These are phyloP conservation scores for Dactylellina cionopaga DNA, from an alignment of 2,329 filamentous ascomycete species.

Conservation along the genomic window DNA sequence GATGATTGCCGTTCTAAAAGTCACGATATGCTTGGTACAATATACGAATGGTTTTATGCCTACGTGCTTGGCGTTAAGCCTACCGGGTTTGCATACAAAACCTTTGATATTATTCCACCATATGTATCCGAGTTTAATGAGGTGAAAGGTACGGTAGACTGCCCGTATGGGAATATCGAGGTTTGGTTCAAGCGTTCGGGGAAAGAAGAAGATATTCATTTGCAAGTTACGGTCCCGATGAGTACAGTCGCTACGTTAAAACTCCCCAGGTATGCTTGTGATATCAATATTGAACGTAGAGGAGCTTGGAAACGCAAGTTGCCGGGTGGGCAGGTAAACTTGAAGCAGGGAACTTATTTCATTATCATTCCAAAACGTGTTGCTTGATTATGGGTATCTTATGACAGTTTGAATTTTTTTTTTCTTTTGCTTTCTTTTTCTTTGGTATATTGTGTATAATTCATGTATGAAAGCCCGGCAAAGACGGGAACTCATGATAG, in stretches of 20 bases:
- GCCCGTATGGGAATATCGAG: conserved; percentile 61
- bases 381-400: neutral
- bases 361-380: neutral
- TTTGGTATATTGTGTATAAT: neutral
- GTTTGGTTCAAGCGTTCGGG: conserved; percentile 54
- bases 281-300: conserved; percentile 7
- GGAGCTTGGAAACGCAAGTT: conserved; percentile 5
- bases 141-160: conserved; percentile 61
- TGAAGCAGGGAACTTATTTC: conserved; percentile 14
- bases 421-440: neutral
- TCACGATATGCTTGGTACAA: conserved; percentile 65
- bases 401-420: no score
- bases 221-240: conserved; percentile 15
- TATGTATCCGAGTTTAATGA: conserved; percentile 61
- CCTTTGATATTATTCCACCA: conserved; percentile 61
- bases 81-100: conserved; percentile 61
- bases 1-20: conserved; percentile 63
- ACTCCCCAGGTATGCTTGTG: neutral
- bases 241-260: conserved; percentile 11
- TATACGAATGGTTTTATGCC: conserved; percentile 65
- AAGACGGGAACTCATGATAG: no score
- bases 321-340: neutral
- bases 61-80: conserved; percentile 61
- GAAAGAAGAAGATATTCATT: neutral
- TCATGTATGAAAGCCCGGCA: no score